Conservation (phyloP, 257 asterid species). For the Parsonsia alboflavescens region DNA sequence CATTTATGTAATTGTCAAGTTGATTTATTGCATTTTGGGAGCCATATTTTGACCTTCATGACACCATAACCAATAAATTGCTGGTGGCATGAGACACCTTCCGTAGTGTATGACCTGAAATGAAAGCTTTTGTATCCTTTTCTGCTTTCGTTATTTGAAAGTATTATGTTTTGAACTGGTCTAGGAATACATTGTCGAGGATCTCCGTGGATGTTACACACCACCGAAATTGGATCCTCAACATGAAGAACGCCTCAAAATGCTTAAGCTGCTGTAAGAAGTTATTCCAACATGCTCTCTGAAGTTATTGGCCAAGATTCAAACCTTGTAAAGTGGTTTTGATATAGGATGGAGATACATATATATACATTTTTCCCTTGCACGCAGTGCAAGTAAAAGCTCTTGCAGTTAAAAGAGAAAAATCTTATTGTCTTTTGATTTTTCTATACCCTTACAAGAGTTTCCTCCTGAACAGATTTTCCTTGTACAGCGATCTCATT, state of each 20-base stretch:
- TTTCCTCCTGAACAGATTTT: not conserved
- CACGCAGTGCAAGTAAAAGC: not conserved
- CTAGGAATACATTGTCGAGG: slow-evolving; percentile 52
- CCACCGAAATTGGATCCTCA: slow-evolving; percentile 40
- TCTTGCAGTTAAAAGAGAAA: not conserved
- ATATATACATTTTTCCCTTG: too few species aligned
- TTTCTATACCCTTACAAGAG: not conserved
- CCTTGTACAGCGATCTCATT: not conserved
- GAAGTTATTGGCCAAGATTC: not conserved
- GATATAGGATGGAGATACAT: slow-evolving; percentile 1
- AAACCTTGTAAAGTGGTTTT: not conserved
- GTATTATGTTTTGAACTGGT: slow-evolving; percentile 3
- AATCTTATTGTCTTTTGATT: not conserved
- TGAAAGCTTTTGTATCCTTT: not conserved
- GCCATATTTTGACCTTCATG: not conserved
- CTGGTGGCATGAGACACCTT: not conserved
- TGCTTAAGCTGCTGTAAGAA: slow-evolving; percentile 40
- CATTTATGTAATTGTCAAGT: not conserved
- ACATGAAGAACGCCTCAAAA: slow-evolving; percentile 46
- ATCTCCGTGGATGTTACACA: slow-evolving; percentile 40
- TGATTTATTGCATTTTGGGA: not conserved
- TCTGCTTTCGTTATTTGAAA: not conserved
- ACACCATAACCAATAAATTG: not conserved
- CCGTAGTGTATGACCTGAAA: not conserved
- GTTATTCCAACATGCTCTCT: not conserved